Base-by-base conservation (phyloP, 306 rosid species). In the Ormosia emarginata region DNA sequence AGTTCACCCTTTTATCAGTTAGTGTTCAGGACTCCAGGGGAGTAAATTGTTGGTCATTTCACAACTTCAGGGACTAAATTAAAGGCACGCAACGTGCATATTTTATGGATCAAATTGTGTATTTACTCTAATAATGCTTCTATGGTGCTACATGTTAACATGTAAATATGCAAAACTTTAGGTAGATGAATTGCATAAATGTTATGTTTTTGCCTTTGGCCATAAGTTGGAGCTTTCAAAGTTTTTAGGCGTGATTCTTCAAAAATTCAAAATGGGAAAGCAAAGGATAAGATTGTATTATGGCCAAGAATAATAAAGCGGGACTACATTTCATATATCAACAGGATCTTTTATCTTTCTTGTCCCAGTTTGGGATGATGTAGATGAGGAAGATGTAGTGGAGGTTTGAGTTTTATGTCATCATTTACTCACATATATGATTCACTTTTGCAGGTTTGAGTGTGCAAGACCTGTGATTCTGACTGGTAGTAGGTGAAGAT, bases 391-490 rank as follows among this genome's bases (percentile, higher is more conserved):
- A 73, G 17, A 18, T 63, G 1, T 15, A 11, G 11, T 52, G 58
- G 8, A 9, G 34, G 18, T 37, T 37, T 55, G 37, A n/a, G 36
- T 56, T 43, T 43, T 6, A 58, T 66, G 32, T 17, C 29, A 7
- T n/a, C 58, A 12, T 52, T 8, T 32, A 29, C 71, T 68, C 14
- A 49, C 37, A 8, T n/a, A 12, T 39, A 24, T 57, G 46, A n/a
- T 40, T 70, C 3, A 5, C n/a, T 33, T 43, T 44, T 86, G 86
- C 79, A 94, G 98, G 98, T 83, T 83, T 94, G 85, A 89, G 84
- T 49, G 97, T 94, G 15, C 98, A 90, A 72, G 98, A 94, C 36
- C 91, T 88, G 70, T 92, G 89, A 91, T 32, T 73, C 65, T 66
- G 29, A 43, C 13, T 40, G 43, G n/a, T 43, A 39, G 69, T 10